Conservation (phyloP, 306 rosid species). For the Glycine latifolia region DNA sequence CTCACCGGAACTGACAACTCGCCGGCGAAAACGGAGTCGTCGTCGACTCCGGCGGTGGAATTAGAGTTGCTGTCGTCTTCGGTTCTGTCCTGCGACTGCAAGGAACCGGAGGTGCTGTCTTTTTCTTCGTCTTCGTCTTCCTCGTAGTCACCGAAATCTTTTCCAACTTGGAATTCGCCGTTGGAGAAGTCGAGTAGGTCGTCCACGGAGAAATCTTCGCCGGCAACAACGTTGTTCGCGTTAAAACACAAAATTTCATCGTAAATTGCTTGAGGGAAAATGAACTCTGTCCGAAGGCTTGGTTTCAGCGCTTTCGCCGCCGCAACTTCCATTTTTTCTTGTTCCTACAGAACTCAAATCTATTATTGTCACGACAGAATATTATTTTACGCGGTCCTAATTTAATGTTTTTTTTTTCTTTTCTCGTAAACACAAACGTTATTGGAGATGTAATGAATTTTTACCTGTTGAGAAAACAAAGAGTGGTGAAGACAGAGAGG, state of each 20-base stretch:
- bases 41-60: slow-evolving; percentile 42
- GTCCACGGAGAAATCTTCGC: slow-evolving; percentile 81
- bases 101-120: slow-evolving; percentile 51
- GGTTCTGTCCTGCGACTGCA: slow-evolving; percentile 43
- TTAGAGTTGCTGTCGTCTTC: slow-evolving; percentile 59
- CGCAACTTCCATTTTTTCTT: slow-evolving; percentile 67
- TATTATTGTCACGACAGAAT: slow-evolving; percentile 10
- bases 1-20: slow-evolving; percentile 78
- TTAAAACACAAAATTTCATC: slow-evolving; percentile 57
- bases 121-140: slow-evolving; percentile 55
- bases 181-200: slow-evolving; percentile 79
- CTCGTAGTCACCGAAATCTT: slow-evolving; percentile 52
- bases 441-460: not conserved
- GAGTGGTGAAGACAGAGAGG: slow-evolving; percentile 37
- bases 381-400: not conserved
- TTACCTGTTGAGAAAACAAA: slow-evolving; percentile 48
- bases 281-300: slow-evolving; percentile 63
- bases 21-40: slow-evolving; percentile 59
- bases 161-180: slow-evolving; percentile 47
- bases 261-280: slow-evolving; percentile 48
- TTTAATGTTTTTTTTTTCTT: not conserved
- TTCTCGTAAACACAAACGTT: not conserved
- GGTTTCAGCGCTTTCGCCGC: slow-evolving; percentile 78
- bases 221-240: slow-evolving; percentile 56
- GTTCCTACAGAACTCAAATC: slow-evolving; percentile 45